Conservation (phyloP, 2,329 filamentous ascomycete genomes). For the Elsinoe necatrix region DNA sequence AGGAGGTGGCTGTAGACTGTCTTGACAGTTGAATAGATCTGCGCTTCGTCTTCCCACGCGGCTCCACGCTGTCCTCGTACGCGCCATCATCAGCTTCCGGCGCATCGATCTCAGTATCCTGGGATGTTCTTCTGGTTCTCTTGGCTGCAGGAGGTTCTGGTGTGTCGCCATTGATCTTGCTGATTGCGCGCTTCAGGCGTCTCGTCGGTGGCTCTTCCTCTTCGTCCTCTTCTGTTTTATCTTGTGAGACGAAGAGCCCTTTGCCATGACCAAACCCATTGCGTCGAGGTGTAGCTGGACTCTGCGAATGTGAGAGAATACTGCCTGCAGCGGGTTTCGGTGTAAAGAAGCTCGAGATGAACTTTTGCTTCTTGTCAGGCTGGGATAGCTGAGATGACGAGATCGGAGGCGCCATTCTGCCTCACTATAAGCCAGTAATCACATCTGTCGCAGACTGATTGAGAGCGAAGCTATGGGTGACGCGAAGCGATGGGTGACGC, state of each 20-base stretch:
- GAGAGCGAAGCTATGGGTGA: not conserved
- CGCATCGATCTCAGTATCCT: slow-evolving; percentile 15
- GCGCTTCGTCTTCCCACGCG: slow-evolving; percentile 16
- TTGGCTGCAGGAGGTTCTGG: slow-evolving; percentile 20
- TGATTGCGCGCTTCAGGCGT: slow-evolving; percentile 22
- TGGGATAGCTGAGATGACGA: slow-evolving; percentile 21
- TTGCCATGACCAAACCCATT: slow-evolving; percentile 19
- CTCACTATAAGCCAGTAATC: not conserved
- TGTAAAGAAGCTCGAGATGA: slow-evolving; percentile 52
- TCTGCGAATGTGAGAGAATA: slow-evolving; percentile 13
- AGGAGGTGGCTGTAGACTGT: slow-evolving; percentile 20
- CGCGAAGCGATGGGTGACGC: not conserved
- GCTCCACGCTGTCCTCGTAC: not conserved
- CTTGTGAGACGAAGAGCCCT: slow-evolving; percentile 20
- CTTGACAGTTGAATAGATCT: slow-evolving; percentile 23
- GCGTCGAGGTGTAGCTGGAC: slow-evolving; percentile 17
- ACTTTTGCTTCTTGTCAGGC: slow-evolving; percentile 61
- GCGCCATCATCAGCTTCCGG: not conserved
- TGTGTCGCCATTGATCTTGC: slow-evolving; percentile 16
- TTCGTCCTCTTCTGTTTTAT: slow-evolving; percentile 32
- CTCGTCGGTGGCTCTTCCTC: slow-evolving; percentile 35
- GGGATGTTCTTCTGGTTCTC: slow-evolving; percentile 15
- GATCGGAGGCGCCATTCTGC: slow-evolving; percentile 1
- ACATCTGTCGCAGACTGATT: not conserved
- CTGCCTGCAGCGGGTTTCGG: slow-evolving; percentile 23